Evolutionary conservation across 1,284 basidiomycete species (phyloP), one percentile per base, ranked within the genome.

Genomic region (Puccinia horiana): DNA sequence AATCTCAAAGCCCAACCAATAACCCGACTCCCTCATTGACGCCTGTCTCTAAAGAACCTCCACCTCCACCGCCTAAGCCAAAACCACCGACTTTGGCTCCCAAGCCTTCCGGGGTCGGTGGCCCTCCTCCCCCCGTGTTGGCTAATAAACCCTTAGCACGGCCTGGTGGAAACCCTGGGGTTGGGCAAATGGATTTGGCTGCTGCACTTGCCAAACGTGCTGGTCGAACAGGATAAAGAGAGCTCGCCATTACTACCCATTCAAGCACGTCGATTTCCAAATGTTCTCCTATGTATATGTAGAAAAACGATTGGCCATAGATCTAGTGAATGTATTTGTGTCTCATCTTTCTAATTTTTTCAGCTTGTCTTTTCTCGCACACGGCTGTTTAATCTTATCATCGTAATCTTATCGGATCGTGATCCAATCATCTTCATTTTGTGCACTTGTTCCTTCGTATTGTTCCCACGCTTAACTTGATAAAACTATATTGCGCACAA

Each of bases 181-280:
- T 89, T 61, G 91, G 93, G 35, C 93, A 94, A 86, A 85, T 94
- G 88, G 94, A 94, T 88, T 88, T 95, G 84, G 93, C 93, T 83
- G 93, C 93, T 72, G 87, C 87, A 84, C 87, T 82, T 37, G 80
- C 80, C 26, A 76, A 82, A 58, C 72, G 80, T 32, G 49, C 80
- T 37, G 80, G 80, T 75, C 56, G 80, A 76, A 80, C 49, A 1
- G 61, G 61, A 47, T 77, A 37, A 75, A 47, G 3, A 49, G 9
- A 32, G 11, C 32, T 32, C 9, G 11, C 16, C 14, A 32, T 18
- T 18, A 35, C n/a, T 5, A 65, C 16, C 52, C 52, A 20, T 23
- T 23, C 20, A n/a, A n/a, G 52, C 52, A 23, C 23, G 23, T 54
- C 29, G 37, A 40, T 40, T 65, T 65, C 20, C 16, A 54, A 23